Conservation (phyloP, 2,329 filamentous ascomycete genomes). For the Nothomitra cinnamomea region DNA sequence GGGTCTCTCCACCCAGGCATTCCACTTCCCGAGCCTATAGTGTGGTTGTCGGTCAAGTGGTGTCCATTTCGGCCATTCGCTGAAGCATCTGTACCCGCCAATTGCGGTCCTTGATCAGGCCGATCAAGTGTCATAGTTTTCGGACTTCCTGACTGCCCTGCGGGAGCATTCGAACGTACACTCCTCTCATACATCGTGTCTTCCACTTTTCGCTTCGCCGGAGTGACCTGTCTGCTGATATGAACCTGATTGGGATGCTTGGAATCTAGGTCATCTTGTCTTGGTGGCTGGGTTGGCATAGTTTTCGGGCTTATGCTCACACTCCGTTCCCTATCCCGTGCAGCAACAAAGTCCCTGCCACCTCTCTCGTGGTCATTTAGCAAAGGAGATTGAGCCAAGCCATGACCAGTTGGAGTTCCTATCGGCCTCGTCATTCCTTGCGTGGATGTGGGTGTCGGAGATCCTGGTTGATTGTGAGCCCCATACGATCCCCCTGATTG, state of each 20-base stretch:
- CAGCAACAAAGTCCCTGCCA: conserved; percentile 32
- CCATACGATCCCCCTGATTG: conserved; percentile 9
- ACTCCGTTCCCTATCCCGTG: conserved; percentile 50
- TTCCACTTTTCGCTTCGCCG: conserved; percentile 30
- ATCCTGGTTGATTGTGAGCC: conserved; percentile 5
- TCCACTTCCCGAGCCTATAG: not conserved
- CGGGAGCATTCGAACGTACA: not conserved
- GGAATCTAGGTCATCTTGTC: conserved; percentile 8
- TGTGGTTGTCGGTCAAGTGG: not conserved
- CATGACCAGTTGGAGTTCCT: not conserved
- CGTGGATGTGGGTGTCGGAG: conserved; percentile 5
- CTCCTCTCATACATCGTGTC: not conserved
- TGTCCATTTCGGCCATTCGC: not conserved
- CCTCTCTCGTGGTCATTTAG: conserved; percentile 11
- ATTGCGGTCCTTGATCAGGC: not conserved
- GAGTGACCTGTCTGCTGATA: conserved; percentile 21
- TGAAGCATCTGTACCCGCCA: not conserved
- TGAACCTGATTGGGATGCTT: not conserved
- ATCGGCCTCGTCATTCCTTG: not conserved
- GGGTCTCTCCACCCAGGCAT: not conserved
- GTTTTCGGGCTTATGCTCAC: conserved; percentile 69
- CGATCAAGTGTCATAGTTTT: not conserved
- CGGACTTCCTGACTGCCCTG: not conserved
- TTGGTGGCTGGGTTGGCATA: conserved; percentile 10
- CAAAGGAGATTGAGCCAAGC: not conserved